A percentile compares a stretch with the other conserved stretches of the same genome.
These are phyloP conservation scores for Pichia inconspicua DNA, from an alignment of 1,139 yeast species.

Conservation along the genomic window DNA sequence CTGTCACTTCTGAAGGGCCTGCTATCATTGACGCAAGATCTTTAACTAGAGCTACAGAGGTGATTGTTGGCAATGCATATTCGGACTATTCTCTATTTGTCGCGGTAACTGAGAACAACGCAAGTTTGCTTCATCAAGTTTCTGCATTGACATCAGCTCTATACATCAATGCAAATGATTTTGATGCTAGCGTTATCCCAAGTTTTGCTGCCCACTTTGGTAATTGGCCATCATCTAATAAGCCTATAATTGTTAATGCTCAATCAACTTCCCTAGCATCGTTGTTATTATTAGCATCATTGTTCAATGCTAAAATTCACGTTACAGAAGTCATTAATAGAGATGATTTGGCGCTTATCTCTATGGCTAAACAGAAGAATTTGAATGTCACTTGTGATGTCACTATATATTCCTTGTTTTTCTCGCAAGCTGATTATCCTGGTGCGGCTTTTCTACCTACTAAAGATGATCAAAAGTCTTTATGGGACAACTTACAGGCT, in stretches of 20 bases:
- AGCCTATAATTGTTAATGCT: slow-evolving; percentile 90
- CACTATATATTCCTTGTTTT: slow-evolving; percentile 69
- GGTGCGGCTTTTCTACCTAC: slow-evolving; percentile 70
- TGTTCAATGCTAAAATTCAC: slow-evolving; percentile 80
- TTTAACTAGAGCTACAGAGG: slow-evolving; percentile 54
- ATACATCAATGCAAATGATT: slow-evolving; percentile 73
- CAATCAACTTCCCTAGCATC: slow-evolving; percentile 88
- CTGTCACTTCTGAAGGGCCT: slow-evolving; percentile 59
- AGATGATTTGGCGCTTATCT: slow-evolving; percentile 77
- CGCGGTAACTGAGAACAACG: slow-evolving; percentile 72
- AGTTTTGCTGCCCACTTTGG: slow-evolving; percentile 72
- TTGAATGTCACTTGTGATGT: slow-evolving; percentile 88
- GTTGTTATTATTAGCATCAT: slow-evolving; percentile 78
- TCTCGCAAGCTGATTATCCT: slow-evolving; percentile 65
- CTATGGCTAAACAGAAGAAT: slow-evolving; percentile 78
- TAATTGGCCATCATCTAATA: slow-evolving; percentile 75
- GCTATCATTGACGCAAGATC: slow-evolving; percentile 58
- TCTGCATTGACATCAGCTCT: slow-evolving; percentile 68
- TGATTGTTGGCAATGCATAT: slow-evolving; percentile 48
- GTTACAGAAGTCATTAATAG: slow-evolving; percentile 76
- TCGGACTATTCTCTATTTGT: slow-evolving; percentile 79
- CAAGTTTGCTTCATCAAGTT: slow-evolving; percentile 53
- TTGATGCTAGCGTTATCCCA: slow-evolving; percentile 60
- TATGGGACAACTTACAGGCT: slow-evolving; percentile 67
- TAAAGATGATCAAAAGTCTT: slow-evolving; percentile 66